Base-by-base conservation (phyloP, 768 basidiomycete species). In the Trametes villosa region DNA sequence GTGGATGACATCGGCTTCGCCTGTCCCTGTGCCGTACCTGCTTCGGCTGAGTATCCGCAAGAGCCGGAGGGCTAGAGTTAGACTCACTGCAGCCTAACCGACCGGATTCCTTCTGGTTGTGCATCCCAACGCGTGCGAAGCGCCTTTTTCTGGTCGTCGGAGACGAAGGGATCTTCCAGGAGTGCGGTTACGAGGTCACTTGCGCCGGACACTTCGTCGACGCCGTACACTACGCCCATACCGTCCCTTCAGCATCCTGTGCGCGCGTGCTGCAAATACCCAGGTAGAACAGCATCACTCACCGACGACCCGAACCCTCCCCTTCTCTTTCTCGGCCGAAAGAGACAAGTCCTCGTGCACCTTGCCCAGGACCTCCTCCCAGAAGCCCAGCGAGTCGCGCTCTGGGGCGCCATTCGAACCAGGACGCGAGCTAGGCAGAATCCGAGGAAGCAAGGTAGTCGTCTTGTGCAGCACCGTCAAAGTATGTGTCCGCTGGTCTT, bases 161-260 rank as follows among this genome's bases (percentile, higher is more conserved):
- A 83, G 2, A 79, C 76, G 64, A 93, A 81, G 15, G 90, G 90
- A 54, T 92, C 86, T 44, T 87, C 82, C 17, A 93, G 76, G 34
- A 93, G 77, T 8, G 89, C 88, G 5, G 85, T 85, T 20, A 92
- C 82, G 4, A 93, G 73, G 30, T 87, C 84, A 36, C 75, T 75
- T 8, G 84, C 77, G 36, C 77, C 78, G 20, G 87, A 79, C 70
- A 76, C 80, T 66, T 82, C 72, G 70, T 87, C 84, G 51, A 81
- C 66, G 13, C 84, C 82, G 67, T 79, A 83, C 13, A 92, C 90
- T 91, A 17, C 36, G 4, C 36, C 13, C 33, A 59, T 50, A 34
- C 0, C 33, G 22, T 3, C 13, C n/a, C 11, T 22, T 36, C 20
- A n/a, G 20, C 18, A 9, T 29, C 18, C 17, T 24, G 2, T 9